Evolutionary conservation across 176 grass and related monocot genomes (phyloP).

Genomic region (Luzula sylvatica): DNA sequence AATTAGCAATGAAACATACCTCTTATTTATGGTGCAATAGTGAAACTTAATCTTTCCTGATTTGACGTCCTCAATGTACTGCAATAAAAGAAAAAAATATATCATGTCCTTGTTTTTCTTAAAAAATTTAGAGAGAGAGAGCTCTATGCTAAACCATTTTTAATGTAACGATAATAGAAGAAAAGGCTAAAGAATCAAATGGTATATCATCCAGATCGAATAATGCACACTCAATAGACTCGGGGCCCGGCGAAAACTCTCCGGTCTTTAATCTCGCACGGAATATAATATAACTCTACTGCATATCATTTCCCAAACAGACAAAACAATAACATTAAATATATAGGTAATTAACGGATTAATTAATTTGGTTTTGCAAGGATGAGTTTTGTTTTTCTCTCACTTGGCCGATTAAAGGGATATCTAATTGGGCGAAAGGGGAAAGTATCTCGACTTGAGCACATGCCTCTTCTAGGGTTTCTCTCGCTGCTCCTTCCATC

Average conservation of each 20-base stretch:
- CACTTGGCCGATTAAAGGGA: slow-evolving; percentile 96
- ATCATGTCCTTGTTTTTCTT: too few species aligned
- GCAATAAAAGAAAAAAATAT: slow-evolving; percentile 15
- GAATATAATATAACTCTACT: slow-evolving; percentile 99
- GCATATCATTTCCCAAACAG: slow-evolving; percentile 62
- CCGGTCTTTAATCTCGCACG: slow-evolving; percentile 80
- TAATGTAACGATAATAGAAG: slow-evolving; percentile 88
- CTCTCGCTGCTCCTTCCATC: slow-evolving; percentile 73
- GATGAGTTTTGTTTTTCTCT: slow-evolving; percentile 34
- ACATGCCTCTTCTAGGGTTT: slow-evolving; percentile 98
- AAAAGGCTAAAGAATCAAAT: slow-evolving; percentile 92
- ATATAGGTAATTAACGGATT: too few species aligned
- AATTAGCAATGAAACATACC: slow-evolving; percentile 21
- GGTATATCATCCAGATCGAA: slow-evolving; percentile 91
- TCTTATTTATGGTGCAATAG: slow-evolving; percentile 98
- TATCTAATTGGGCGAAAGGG: slow-evolving; percentile 96
- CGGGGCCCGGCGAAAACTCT: slow-evolving; percentile 69
- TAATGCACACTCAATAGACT: slow-evolving; percentile 80
- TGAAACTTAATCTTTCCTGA: slow-evolving; percentile 72
- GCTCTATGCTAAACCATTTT: slow-evolving; percentile 64
- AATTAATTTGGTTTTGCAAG: too few species aligned
- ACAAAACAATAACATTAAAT: slow-evolving; percentile 16
- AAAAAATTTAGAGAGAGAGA: too few species aligned
- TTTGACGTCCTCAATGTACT: slow-evolving; percentile 86
- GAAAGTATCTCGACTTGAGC: slow-evolving; percentile 96